Evolutionary conservation across 1,284 basidiomycete species (phyloP).

Genomic region (Laetiporus sulphureus): DNA sequence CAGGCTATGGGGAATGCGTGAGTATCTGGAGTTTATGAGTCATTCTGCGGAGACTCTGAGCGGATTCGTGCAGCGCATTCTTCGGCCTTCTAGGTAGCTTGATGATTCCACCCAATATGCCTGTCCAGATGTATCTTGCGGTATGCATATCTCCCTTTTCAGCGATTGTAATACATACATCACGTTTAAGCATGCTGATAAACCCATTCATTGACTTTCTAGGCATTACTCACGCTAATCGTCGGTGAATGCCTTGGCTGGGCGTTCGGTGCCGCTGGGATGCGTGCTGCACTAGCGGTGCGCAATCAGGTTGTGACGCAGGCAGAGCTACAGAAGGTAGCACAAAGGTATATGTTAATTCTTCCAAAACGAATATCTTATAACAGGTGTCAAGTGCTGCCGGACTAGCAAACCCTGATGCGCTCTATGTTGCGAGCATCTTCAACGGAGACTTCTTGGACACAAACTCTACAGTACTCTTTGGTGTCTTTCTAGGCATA

Average conservation of each 20-base stretch:
- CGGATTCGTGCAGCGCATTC: conserved; percentile 24
- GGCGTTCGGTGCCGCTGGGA: conserved; percentile 68
- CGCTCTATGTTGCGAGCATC: conserved; percentile 42
- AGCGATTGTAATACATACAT: conserved; percentile 10
- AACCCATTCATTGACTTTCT: neutral
- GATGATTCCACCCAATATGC: conserved; percentile 30
- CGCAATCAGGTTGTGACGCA: conserved; percentile 46
- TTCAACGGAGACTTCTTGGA: conserved; percentile 70
- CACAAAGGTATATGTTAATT: conserved; percentile 33
- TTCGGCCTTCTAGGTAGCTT: conserved; percentile 29
- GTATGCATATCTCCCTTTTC: too few relatives aligned
- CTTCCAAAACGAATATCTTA: too few relatives aligned
- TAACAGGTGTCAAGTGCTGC: conserved; percentile 31
- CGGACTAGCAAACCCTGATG: conserved; percentile 40
- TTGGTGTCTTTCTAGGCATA: conserved; percentile 66
- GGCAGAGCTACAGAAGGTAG: conserved; percentile 38
- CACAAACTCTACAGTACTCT: conserved; percentile 52
- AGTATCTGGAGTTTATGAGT: conserved; percentile 6
- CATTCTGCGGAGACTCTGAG: conserved; percentile 1
- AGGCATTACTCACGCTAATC: conserved; percentile 42
- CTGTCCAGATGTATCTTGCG: conserved; percentile 32
- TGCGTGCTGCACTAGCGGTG: conserved; percentile 58
- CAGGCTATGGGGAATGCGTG: conserved; percentile 27
- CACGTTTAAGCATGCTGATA: neutral
- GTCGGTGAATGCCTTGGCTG: conserved; percentile 66